Evolutionary conservation across 2,329 filamentous ascomycete species (phyloP), one percentile per base, ranked within the genome.

Genomic region (Fusarium brevicatenulatum): DNA sequence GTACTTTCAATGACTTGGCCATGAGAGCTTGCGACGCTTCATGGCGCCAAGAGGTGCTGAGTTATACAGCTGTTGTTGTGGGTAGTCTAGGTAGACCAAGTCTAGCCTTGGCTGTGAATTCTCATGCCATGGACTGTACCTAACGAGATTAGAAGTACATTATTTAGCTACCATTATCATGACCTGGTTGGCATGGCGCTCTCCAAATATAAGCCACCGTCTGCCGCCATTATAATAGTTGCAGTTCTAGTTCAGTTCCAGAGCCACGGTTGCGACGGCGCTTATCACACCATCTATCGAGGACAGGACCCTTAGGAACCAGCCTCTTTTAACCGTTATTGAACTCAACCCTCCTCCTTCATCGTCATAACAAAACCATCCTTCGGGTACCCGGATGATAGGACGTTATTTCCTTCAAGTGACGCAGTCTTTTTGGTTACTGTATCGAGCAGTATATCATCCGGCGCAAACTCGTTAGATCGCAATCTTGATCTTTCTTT

Each of bases 11-110:
- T 71, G 63, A 68, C 43, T 57, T 73, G 52, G 58, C 54, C 52
- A 52, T 63, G 55, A 43, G 60, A 74, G 71, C 71, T 74, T 74
- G 71, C 71, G 71, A 74, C 71, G 71, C 71, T 42, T 42, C 55
- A 55, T 56, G 28, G 53, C 57, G 71, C 71, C 71, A 74, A 74
- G 71, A 57, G 25, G 50, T 66, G 57, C 58, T 65, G 42, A 52
- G 28, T 54, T 42, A 42, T 69, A 52, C 54, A 47, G 40, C 43
- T 57, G 72, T 72, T 50, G 70, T 74, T 50, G 70, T 74, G 71
- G 71, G 47, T 68, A 69, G n/a, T n/a, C n/a, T n/a, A n/a, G 61
- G 47, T 68, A 69, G 61, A 70, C 63, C 49, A 47, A 72, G 52
- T 50, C 43, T 58, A 30, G 46, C 25, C 59, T 61, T 54, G 34